Percentiles rank a stretch among this genome's conserved stretches.
phyloP scores from a whole-genome alignment of 208 protist species.

The Leishmania mexicana region DNA sequence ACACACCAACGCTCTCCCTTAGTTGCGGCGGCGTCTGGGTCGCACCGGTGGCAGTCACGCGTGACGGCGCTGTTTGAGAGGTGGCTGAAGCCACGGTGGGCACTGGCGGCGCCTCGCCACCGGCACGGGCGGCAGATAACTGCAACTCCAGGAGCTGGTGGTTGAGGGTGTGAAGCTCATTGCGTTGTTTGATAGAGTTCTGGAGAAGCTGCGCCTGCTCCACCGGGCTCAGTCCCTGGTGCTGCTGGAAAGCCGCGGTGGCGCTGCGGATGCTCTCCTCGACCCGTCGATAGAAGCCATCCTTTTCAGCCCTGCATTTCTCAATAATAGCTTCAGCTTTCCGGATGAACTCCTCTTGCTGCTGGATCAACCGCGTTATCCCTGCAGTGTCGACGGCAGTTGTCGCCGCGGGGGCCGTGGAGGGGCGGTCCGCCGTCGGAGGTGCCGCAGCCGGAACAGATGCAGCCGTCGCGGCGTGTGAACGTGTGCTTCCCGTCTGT shows the following conservation, averaged over 20 bases:
- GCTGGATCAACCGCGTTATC: constrained; percentile 30
- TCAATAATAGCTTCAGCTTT: constrained; percentile 46
- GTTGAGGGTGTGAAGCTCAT: constrained; percentile 70
- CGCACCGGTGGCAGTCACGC: background rate
- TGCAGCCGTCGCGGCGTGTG: background rate
- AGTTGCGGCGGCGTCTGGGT: background rate
- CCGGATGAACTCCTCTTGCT: constrained; percentile 54
- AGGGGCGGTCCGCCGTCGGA: background rate
- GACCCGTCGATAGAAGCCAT: constrained; percentile 49
- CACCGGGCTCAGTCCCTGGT: constrained; percentile 42
- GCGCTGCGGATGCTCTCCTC: constrained; percentile 34
- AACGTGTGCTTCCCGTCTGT: constrained; percentile 13
- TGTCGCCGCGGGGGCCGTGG: background rate
- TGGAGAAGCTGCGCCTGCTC: constrained; percentile 72
- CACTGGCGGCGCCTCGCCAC: constrained; percentile 8
- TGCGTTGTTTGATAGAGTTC: constrained; percentile 69
- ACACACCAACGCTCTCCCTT: constrained; percentile 16
- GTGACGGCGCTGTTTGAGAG: too few relatives aligned
- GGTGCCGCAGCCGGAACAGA: background rate
- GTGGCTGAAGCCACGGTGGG: background rate
- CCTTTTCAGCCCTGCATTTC: constrained; percentile 50
- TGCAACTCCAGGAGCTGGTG: constrained; percentile 73
- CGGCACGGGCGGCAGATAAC: constrained; percentile 37
- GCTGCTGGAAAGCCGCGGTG: constrained; percentile 22
- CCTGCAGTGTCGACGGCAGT: constrained; percentile 1